Conservation (phyloP, 148 eudicot genomes). For the Vaccinium vitisidaea region DNA sequence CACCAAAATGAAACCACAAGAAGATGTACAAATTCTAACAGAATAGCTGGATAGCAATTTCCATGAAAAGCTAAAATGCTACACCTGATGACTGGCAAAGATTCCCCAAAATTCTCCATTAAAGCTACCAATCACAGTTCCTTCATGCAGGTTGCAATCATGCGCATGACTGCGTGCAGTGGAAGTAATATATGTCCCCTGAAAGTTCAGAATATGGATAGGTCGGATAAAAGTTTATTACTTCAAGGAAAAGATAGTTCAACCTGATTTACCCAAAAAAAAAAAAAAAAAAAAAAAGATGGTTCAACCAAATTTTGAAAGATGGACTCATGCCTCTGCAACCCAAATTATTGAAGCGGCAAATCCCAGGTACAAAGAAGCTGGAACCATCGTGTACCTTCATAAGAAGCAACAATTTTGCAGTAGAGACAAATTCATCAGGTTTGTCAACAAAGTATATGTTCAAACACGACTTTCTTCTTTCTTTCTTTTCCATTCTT, state of each 20-base stretch:
- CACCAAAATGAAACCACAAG: not conserved
- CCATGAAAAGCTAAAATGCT: conserved; percentile 10
- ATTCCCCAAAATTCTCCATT: conserved; percentile 94
- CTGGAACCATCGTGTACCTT: conserved; percentile 98
- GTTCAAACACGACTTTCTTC: not conserved
- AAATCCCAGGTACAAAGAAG: conserved; percentile 90
- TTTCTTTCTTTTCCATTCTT: not conserved
- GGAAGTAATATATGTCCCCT: conserved; percentile 98
- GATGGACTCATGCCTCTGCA: conserved; percentile 60
- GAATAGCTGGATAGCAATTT: not conserved
- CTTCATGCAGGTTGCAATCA: conserved; percentile 71
- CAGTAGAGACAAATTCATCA: not conserved
- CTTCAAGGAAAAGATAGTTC: not conserved
- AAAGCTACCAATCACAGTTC: conserved; percentile 83
- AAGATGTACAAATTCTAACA: not conserved
- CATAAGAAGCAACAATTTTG: conserved; percentile 15
- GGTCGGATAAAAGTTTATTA: not conserved
- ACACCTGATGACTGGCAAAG: conserved; percentile 87
- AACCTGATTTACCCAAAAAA: not conserved
- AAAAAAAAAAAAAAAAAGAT: not conserved
- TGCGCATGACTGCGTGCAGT: conserved; percentile 80
- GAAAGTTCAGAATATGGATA: conserved; percentile 26
- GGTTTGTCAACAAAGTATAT: not conserved
- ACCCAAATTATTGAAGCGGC: conserved; percentile 96
- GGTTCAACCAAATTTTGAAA: conserved; percentile 5